Evolutionary conservation across 495 filamentous ascomycete species (phyloP).

Genomic region (Penicillium nucicola): DNA sequence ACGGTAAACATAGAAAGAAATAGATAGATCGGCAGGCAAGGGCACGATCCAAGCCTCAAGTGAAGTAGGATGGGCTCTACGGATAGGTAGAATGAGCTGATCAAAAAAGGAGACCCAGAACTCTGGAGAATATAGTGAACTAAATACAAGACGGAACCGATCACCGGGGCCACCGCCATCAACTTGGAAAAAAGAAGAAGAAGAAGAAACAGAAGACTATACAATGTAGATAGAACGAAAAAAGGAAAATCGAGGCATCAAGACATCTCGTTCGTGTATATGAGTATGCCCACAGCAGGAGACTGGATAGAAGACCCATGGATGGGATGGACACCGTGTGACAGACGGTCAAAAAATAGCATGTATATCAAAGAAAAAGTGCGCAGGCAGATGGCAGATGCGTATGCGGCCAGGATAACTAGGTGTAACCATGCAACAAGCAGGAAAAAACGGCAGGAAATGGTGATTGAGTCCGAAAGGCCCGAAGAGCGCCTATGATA

Average conservation of each 20-base stretch:
- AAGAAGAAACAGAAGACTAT: background rate
- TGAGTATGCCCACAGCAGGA: conserved; percentile 20
- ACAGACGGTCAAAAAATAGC: conserved; percentile 3
- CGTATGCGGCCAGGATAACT: background rate
- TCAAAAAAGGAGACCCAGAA: background rate
- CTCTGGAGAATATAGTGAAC: background rate
- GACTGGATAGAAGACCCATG: conserved; percentile 2
- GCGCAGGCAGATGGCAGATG: background rate
- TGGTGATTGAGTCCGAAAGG: background rate
- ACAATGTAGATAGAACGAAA: conserved; percentile 3
- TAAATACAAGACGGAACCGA: background rate
- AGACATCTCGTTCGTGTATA: conserved; percentile 23
- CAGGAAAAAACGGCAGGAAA: background rate
- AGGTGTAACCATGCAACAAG: conserved; percentile 1
- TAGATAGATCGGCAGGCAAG: no score
- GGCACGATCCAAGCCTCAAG: no score
- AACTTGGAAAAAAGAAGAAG: background rate
- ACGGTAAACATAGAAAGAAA: no score
- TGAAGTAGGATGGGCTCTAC: no score
- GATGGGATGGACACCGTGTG: background rate
- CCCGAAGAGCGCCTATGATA: conserved; percentile 1
- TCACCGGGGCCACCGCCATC: background rate
- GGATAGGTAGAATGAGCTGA: background rate
- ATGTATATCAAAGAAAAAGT: background rate
- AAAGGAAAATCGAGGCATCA: background rate